Percentiles rank a stretch among this genome's conserved stretches.
Conservation (phyloP, 2,329 filamentous ascomycete genomes). For the Penicillium sp. region DNA sequence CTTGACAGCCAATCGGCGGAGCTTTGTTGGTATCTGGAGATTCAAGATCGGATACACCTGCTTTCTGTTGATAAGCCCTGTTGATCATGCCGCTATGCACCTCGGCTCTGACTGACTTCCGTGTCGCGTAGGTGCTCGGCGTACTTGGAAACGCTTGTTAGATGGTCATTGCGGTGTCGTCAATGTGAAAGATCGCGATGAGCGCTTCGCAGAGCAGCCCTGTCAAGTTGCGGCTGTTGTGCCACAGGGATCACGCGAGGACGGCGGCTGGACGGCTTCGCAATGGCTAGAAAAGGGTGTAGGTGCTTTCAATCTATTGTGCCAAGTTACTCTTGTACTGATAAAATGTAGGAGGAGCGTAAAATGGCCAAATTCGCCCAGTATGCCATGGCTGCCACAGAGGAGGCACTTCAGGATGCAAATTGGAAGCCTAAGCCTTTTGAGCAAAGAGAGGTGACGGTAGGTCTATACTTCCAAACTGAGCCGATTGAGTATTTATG, state of each 20-base stretch:
- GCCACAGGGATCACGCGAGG: conserved; percentile 56
- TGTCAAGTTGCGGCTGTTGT: conserved; percentile 85
- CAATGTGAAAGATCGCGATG: conserved; percentile 65
- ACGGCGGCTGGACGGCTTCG: conserved; percentile 45
- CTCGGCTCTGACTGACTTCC: neutral
- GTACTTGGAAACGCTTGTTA: conserved; percentile 79
- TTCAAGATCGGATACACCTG: neutral
- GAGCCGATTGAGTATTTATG: neutral
- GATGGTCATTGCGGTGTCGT: conserved; percentile 78
- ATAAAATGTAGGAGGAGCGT: conserved; percentile 58
- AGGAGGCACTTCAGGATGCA: conserved; percentile 83
- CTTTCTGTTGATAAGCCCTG: neutral
- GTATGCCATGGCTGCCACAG: conserved; percentile 82
- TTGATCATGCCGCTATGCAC: neutral
- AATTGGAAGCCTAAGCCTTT: conserved; percentile 66
- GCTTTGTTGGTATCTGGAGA: neutral
- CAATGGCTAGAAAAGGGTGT: conserved; percentile 49
- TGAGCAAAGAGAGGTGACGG: conserved; percentile 70
- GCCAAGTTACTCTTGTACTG: neutral
- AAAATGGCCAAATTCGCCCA: conserved; percentile 91
- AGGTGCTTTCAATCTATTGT: conserved; percentile 11
- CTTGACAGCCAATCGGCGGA: conserved; percentile 22
- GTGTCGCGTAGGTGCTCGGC: conserved; percentile 59
- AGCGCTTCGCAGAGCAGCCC: conserved; percentile 70
- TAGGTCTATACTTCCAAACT: conserved; percentile 32